phyloP scores from a whole-genome alignment of 192 early-diverging fungal species.

The Phycomyces blakesleeanus region DNA sequence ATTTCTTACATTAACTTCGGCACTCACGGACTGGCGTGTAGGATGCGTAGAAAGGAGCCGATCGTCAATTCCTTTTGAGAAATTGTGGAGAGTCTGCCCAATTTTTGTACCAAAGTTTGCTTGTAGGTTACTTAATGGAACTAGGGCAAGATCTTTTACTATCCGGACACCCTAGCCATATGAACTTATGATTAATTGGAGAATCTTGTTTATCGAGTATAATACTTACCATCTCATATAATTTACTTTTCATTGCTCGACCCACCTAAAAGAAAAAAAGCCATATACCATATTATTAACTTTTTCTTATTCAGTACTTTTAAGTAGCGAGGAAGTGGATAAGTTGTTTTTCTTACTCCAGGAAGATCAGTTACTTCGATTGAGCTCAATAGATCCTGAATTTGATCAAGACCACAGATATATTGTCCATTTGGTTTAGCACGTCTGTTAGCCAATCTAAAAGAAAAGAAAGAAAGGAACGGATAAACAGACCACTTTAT shows the following conservation, averaged over 20 bases:
- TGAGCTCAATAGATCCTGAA: constrained; percentile 16
- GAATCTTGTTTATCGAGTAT: no score
- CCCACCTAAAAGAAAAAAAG: no score
- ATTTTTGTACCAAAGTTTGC: constrained; percentile 67
- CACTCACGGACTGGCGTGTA: constrained; percentile 72
- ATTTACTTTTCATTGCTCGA: constrained; percentile 29
- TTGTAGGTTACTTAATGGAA: constrained; percentile 48
- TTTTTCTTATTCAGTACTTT: no score
- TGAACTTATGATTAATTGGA: background rate
- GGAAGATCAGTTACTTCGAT: constrained; percentile 43
- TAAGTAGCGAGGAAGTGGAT: background rate
- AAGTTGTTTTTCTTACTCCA: constrained; percentile 31
- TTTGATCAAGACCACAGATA: constrained; percentile 22
- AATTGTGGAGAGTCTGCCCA: constrained; percentile 64
- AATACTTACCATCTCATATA: constrained; percentile 23
- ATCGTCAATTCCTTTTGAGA: constrained; percentile 72
- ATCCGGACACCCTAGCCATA: constrained; percentile 32
- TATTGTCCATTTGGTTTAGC: constrained; percentile 70
- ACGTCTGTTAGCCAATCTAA: constrained; percentile 55
- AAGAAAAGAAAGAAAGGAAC: background rate
- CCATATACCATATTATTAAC: no score
- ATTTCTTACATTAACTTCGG: constrained; percentile 66
- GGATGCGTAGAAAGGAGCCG: constrained; percentile 61
- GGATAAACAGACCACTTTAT: background rate
- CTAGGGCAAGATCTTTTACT: constrained; percentile 42